A percentile compares a stretch with the other conserved stretches of the same genome.
Evolutionary conservation across 2,329 filamentous ascomycete species (phyloP).

Genomic region (Piedraia hortae): DNA sequence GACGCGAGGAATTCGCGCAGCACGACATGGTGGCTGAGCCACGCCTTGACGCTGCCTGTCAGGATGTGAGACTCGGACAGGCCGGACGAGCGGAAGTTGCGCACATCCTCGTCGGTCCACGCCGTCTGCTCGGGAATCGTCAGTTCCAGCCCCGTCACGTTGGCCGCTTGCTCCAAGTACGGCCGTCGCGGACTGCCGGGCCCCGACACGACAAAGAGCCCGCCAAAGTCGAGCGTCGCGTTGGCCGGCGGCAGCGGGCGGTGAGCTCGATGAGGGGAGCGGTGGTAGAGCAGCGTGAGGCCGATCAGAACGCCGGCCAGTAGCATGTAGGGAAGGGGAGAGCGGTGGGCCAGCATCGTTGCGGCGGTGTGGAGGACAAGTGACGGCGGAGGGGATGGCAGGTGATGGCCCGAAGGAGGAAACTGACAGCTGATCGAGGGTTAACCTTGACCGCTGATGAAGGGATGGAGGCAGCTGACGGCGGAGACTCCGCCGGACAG

Average conservation of each 20-base stretch:
- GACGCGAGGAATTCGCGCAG: slow-evolving; percentile 15
- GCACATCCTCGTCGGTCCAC: slow-evolving; percentile 13
- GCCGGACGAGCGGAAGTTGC: slow-evolving; percentile 5
- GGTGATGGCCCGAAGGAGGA: too few species aligned
- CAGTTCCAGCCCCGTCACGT: slow-evolving; percentile 14
- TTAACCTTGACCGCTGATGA: too few species aligned
- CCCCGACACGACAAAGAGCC: slow-evolving; percentile 14
- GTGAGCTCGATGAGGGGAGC: too few species aligned
- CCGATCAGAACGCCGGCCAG: too few species aligned
- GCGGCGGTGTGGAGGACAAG: too few species aligned
- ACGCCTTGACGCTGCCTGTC: slow-evolving; percentile 14
- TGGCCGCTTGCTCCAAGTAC: slow-evolving; percentile 13
- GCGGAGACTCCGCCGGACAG: too few species aligned
- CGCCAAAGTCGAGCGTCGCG: slow-evolving; percentile 12
- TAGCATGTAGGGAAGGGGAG: too few species aligned
- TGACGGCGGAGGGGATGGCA: too few species aligned
- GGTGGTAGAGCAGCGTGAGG: too few species aligned
- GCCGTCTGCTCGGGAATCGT: slow-evolving; percentile 12
- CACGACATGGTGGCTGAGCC: slow-evolving; percentile 14
- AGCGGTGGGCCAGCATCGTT: too few species aligned
- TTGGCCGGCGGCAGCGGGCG: slow-evolving; percentile 4
- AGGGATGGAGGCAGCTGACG: too few species aligned
- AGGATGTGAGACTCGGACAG: slow-evolving; percentile 9
- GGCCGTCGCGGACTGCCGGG: slow-evolving; percentile 10
- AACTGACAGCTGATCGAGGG: too few species aligned